phyloP scores from a whole-genome alignment of 345 rosid genomes.

The Citrus glauca region DNA sequence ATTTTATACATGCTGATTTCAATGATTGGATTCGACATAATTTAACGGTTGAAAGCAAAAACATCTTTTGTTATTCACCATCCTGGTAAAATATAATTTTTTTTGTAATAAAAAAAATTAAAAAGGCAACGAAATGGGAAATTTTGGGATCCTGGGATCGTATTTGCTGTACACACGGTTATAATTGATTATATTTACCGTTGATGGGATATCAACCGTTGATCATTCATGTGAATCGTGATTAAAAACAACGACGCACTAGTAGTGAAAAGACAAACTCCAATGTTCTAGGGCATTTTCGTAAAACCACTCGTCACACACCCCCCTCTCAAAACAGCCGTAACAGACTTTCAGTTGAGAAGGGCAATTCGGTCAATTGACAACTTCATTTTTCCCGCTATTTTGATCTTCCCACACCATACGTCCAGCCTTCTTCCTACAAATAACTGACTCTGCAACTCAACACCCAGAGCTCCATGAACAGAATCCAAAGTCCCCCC shows the following conservation, averaged over 20 bases:
- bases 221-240: too few species aligned
- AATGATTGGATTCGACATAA: too few species aligned
- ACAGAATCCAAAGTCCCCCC: background rate
- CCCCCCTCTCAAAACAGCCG: background rate
- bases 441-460: background rate
- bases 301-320: background rate
- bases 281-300: background rate
- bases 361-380: conserved; percentile 18
- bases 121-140: background rate
- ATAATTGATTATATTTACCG: too few species aligned
- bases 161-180: too few species aligned
- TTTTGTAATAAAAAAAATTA: too few species aligned
- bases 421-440: background rate
- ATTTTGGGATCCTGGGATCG: too few species aligned
- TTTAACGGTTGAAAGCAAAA: too few species aligned
- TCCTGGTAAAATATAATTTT: too few species aligned
- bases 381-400: conserved; percentile 29
- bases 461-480: background rate
- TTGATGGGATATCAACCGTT: too few species aligned
- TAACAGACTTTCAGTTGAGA: conserved; percentile 7
- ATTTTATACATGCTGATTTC: too few species aligned
- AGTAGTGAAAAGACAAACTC: background rate
- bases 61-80: too few species aligned
- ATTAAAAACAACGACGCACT: too few species aligned
- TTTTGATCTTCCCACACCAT: background rate